Evolutionary conservation across 345 rosid genomes (phyloP), one percentile per base, ranked within the genome.

Genomic region (Aquilaria sinensis): DNA sequence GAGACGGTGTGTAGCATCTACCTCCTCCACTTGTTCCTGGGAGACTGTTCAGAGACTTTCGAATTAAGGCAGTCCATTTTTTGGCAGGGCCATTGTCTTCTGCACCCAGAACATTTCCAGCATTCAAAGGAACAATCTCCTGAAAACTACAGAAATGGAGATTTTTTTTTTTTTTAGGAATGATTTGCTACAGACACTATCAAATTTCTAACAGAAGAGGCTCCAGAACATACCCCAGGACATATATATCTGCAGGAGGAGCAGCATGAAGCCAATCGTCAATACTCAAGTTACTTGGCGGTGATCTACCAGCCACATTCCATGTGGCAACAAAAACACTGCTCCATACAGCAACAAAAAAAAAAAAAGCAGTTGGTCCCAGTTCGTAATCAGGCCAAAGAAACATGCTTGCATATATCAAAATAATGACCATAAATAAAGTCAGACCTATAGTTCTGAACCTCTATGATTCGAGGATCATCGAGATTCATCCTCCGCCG

Each of bases 41-140:
- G 63, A 84, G 91, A 84, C 76, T 82, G 61, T 90, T 94, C 16
- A 94, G 85, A 31, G 96, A 83, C 77, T 70, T 94, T 48, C 93
- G 79, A 47, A 94, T 83, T 33, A 91, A 85, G 47, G 93, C 79
- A 60, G 80, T 74, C 99, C 97, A 94, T 78, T 94, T 94, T 57
- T 94, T 88, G 62, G 97, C 97, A 54, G 97, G 99, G 31, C 96
- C 99, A 46, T 90, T 94, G 80, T 94, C 97, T 83, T 94, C 99
- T 53, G 96, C 87, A 37, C 96, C 99, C 49, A 94, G 89, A 81
- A 94, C 80, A 69, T 94, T 94, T 62, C 96, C 96, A 46, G 99
- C 96, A 75, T 88, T 94, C 61, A 94, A 78, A 75, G 99, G 99
- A 74, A 91, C 99, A 65, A 94, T 85, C 82, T 94, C 99, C 79